Conservation (phyloP, 2,329 filamentous ascomycete species). For the Trichophyton rubrum region DNA sequence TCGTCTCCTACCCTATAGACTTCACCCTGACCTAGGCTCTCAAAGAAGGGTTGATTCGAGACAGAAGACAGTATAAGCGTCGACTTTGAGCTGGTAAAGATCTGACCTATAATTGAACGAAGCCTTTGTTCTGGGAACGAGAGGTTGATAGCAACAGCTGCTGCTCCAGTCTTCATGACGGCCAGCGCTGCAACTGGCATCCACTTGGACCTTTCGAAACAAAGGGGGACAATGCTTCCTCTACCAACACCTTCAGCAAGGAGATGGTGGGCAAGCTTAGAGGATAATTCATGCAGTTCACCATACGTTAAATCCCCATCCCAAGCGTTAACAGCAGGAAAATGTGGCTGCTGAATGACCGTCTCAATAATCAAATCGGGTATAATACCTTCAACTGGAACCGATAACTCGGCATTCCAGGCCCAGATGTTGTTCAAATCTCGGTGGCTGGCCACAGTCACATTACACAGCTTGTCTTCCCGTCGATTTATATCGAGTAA, state of each 20-base stretch:
- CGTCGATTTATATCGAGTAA: background rate
- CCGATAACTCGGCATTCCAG: slow-evolving; percentile 16
- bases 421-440: slow-evolving; percentile 13
- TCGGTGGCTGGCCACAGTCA: background rate
- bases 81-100: background rate
- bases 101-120: slow-evolving; percentile 15
- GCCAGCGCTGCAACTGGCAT: slow-evolving; percentile 11
- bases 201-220: slow-evolving; percentile 14
- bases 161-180: slow-evolving; percentile 12
- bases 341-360: slow-evolving; percentile 6
- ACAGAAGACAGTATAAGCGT: slow-evolving; percentile 6
- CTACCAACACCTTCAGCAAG: slow-evolving; percentile 21
- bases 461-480: background rate
- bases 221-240: slow-evolving; percentile 11
- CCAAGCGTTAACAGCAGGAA: slow-evolving; percentile 15
- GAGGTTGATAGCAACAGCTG: slow-evolving; percentile 10
- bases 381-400: slow-evolving; percentile 12
- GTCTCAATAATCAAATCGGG: slow-evolving; percentile 12
- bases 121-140: slow-evolving; percentile 23
- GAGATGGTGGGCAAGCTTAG: slow-evolving; percentile 20
- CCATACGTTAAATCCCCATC: slow-evolving; percentile 14
- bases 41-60: background rate
- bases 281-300: slow-evolving; percentile 21
- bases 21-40: background rate
- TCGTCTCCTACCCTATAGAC: background rate